Percentiles rank a stretch among this genome's conserved stretches.
Conservation (phyloP, 2,329 filamentous ascomycete species). For the Epichloe brachyelytri region DNA sequence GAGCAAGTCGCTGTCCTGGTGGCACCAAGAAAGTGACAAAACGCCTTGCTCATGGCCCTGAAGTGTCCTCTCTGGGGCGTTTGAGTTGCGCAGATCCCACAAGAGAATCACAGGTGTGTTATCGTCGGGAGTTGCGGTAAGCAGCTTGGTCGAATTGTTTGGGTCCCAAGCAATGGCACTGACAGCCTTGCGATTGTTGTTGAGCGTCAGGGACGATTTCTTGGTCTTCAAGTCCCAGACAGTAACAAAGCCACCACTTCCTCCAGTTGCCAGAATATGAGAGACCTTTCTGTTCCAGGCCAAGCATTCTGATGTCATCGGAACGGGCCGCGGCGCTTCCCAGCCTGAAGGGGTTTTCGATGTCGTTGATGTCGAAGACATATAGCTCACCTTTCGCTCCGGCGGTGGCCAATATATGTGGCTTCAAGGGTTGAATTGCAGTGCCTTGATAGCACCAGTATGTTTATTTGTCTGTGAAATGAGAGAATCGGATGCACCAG, state of each 20-base stretch:
- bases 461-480: conserved; percentile 84
- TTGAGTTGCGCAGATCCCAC: conserved; percentile 94
- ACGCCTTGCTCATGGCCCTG: conserved; percentile 92
- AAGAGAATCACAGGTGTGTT: conserved; percentile 76
- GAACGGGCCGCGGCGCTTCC: conserved; percentile 79
- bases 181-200: conserved; percentile 88
- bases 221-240: conserved; percentile 98
- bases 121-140: conserved; percentile 86
- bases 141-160: conserved; percentile 82
- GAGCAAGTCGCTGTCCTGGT: conserved; percentile 76
- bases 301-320: conserved; percentile 88
- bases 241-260: conserved; percentile 85
- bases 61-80: conserved; percentile 79
- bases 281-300: conserved; percentile 98
- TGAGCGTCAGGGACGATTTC: conserved; percentile 91
- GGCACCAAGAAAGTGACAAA: conserved; percentile 88
- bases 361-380: conserved; percentile 87
- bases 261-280: conserved; percentile 90
- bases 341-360: conserved; percentile 74
- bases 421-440: conserved; percentile 91
- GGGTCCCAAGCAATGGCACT: conserved; percentile 97
- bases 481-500: conserved; percentile 54
- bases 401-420: conserved; percentile 82
- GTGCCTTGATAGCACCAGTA: conserved; percentile 78
- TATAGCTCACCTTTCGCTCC: conserved; percentile 93